Percentiles rank a stretch among this genome's conserved stretches.
phyloP scores from a whole-genome alignment of 208 protist genomes.

The Balamuthia mandrillaris region DNA sequence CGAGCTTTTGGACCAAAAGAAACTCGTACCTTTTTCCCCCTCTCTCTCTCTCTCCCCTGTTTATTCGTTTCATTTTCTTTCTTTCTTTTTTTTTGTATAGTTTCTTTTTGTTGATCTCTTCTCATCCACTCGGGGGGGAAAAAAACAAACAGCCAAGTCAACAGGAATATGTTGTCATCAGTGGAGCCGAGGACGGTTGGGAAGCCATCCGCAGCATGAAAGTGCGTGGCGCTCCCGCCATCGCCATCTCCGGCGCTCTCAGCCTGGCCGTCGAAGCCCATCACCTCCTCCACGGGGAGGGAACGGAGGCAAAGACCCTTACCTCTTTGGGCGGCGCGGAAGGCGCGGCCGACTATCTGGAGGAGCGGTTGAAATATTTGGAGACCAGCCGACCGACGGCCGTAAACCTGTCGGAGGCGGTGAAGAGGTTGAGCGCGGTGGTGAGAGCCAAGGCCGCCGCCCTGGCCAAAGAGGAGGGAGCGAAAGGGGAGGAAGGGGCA shows the following conservation, averaged over 20 bases:
- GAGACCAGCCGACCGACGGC: conserved; percentile 86
- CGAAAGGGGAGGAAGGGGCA: not conserved
- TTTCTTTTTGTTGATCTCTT: not conserved
- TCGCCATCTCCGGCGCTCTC: conserved; percentile 88
- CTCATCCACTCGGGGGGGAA: too few relatives aligned
- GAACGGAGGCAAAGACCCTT: conserved; percentile 39
- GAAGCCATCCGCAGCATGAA: conserved; percentile 87
- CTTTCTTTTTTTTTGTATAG: not conserved
- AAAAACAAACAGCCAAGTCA: conserved; percentile 33
- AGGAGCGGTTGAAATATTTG: conserved; percentile 80
- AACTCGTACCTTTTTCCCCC: not conserved
- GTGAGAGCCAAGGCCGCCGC: not conserved
- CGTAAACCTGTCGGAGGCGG: conserved; percentile 89
- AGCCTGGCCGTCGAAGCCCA: conserved; percentile 80
- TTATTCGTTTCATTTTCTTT: not conserved
- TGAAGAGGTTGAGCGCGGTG: conserved; percentile 5
- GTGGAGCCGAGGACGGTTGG: conserved; percentile 81
- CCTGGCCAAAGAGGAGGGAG: not conserved
- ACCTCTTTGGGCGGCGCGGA: conserved; percentile 57
- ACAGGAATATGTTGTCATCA: conserved; percentile 71
- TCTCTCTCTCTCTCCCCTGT: not conserved
- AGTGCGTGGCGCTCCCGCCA: conserved; percentile 90
- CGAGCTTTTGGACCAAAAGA: conserved; percentile 13
- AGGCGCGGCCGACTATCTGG: conserved; percentile 45
- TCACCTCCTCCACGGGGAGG: not conserved